phyloP scores from a whole-genome alignment of 1,139 yeast genomes.

The Petasospora rhodanensis region DNA sequence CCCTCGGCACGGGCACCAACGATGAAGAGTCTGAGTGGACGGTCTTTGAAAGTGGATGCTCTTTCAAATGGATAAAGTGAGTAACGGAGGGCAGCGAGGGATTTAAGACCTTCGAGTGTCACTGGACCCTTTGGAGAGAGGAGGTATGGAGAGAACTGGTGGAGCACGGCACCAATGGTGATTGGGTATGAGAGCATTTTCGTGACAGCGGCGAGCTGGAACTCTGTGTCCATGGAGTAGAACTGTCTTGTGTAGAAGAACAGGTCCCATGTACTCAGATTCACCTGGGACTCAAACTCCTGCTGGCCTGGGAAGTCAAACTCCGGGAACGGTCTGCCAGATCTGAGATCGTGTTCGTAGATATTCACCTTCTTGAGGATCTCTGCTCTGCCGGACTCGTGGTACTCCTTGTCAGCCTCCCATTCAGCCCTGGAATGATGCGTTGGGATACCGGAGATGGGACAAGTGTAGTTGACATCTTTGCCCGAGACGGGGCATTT shows the following conservation, averaged over 20 bases:
- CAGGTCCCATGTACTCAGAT: constrained; percentile 86
- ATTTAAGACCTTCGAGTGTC: constrained; percentile 87
- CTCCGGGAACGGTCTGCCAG: constrained; percentile 92
- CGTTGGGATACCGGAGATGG: constrained; percentile 92
- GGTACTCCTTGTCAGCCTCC: constrained; percentile 75
- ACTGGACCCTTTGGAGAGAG: constrained; percentile 82
- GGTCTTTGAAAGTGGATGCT: constrained; percentile 61
- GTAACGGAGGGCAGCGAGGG: constrained; percentile 86
- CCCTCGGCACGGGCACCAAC: constrained; percentile 93
- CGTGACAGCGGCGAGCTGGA: constrained; percentile 91
- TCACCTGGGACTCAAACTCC: constrained; percentile 71
- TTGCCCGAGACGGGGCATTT: constrained; percentile 86
- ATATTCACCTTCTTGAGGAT: constrained; percentile 79
- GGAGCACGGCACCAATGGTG: constrained; percentile 79
- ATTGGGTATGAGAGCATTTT: constrained; percentile 91
- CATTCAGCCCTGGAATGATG: constrained; percentile 90
- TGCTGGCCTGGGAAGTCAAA: constrained; percentile 87
- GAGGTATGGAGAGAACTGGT: constrained; percentile 80
- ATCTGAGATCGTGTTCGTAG: constrained; percentile 90
- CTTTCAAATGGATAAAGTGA: constrained; percentile 75
- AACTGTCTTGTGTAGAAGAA: constrained; percentile 90
- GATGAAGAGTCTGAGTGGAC: constrained; percentile 86
- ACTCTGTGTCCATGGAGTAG: constrained; percentile 94
- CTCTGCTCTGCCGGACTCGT: constrained; percentile 60
- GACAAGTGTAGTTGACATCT: constrained; percentile 83